Conservation (phyloP, 495 filamentous ascomycete genomes). For the Xanthoparmelia taractica region DNA sequence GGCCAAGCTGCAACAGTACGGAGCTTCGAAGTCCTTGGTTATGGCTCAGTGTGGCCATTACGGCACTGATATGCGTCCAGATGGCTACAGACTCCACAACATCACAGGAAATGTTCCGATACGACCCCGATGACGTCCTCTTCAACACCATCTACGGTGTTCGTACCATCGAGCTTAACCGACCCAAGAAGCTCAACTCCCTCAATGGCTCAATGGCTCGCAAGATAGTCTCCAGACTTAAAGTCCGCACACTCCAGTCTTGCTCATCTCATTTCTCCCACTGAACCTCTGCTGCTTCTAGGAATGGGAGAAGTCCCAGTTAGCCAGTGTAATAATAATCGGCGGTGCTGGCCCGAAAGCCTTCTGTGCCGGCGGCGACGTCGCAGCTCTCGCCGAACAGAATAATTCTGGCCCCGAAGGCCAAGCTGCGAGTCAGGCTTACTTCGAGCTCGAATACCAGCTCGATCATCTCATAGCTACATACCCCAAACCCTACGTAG, state of each 20-base stretch:
- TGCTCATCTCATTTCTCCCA: constrained; percentile 17
- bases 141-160: constrained; percentile 84
- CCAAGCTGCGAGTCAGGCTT: constrained; percentile 56
- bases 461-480: constrained; percentile 95
- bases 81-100: constrained; percentile 46
- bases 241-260: constrained; percentile 35
- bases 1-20: constrained; percentile 41
- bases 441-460: constrained; percentile 87
- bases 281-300: background rate
- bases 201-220: constrained; percentile 88
- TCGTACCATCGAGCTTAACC: constrained; percentile 88
- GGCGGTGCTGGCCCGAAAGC: constrained; percentile 78
- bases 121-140: constrained; percentile 84
- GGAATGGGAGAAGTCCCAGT: constrained; percentile 88
- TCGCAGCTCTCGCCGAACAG: constrained; percentile 62
- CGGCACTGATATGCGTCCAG: constrained; percentile 31
- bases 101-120: constrained; percentile 49
- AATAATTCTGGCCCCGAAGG: constrained; percentile 63
- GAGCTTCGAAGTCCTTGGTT: constrained; percentile 10
- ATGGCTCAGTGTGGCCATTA: background rate
- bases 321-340: constrained; percentile 87
- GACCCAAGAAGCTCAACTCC: constrained; percentile 81
- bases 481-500: constrained; percentile 84
- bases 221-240: constrained; percentile 79
- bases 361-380: constrained; percentile 91